Percentiles rank a stretch among this genome's conserved stretches.
These are phyloP conservation scores for Acer saccharum DNA, from an alignment of 345 rosid species.

Conservation along the genomic window DNA sequence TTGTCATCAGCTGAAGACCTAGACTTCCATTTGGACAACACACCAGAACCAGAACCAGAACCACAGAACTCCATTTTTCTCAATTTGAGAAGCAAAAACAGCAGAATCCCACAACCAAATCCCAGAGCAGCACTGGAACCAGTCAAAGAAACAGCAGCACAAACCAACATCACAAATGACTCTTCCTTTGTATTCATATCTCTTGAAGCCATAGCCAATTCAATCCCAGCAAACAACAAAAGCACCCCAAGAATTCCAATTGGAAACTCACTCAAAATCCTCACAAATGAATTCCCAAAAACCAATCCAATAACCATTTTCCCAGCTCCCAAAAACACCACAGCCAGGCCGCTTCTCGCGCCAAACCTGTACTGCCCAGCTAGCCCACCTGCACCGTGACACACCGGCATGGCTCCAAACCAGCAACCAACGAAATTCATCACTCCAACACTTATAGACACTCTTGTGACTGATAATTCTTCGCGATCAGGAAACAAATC, in stretches of 20 bases:
- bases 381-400: conserved; percentile 90
- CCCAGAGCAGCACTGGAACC: conserved; percentile 95
- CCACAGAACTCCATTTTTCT: conserved; percentile 49
- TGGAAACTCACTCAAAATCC: conserved; percentile 71
- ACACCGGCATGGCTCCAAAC: conserved; percentile 97
- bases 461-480: conserved; percentile 70
- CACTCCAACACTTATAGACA: conserved; percentile 69
- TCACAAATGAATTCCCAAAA: conserved; percentile 81
- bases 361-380: conserved; percentile 93
- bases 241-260: conserved; percentile 89
- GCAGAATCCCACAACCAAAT: conserved; percentile 71
- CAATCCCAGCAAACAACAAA: conserved; percentile 81
- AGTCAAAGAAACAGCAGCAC: conserved; percentile 84
- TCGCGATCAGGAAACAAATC: conserved; percentile 73
- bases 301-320: conserved; percentile 68
- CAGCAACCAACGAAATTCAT: conserved; percentile 89
- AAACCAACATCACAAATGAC: conserved; percentile 75
- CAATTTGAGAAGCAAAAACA: conserved; percentile 68
- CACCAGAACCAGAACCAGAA: conserved; percentile 6
- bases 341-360: conserved; percentile 72
- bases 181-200: conserved; percentile 82
- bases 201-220: conserved; percentile 79
- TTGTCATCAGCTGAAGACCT: conserved; percentile 8
- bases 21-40: conserved; percentile 1
- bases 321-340: conserved; percentile 67